A percentile compares a stretch with the other conserved stretches of the same genome.
Conservation (phyloP, 768 basidiomycete genomes). For the Suillus ampliporus region DNA sequence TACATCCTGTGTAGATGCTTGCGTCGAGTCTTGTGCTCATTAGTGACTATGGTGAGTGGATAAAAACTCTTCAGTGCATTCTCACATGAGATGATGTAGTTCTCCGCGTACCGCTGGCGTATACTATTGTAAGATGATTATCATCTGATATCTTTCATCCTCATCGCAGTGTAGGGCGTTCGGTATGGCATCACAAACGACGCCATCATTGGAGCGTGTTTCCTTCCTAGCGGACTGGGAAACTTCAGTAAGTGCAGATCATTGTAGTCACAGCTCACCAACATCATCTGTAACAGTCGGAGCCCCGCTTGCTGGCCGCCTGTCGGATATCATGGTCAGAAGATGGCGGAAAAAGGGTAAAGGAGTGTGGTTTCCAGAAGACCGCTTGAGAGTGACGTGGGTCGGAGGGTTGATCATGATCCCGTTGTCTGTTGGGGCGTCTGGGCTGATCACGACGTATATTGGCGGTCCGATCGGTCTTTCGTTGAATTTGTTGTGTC, state of each 20-base stretch:
- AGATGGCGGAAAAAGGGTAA: conserved; percentile 50
- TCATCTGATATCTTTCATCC: neutral
- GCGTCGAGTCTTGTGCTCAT: neutral
- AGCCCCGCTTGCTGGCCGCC: conserved; percentile 57
- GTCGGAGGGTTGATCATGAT: conserved; percentile 49
- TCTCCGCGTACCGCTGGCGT: conserved; percentile 60
- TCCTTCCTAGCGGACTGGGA: conserved; percentile 63
- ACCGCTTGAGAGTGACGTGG: conserved; percentile 57
- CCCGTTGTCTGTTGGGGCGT: conserved; percentile 53
- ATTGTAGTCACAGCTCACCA: neutral
- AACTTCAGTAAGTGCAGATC: conserved; percentile 53
- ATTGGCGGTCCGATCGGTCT: conserved; percentile 54
- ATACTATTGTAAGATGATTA: conserved; percentile 55
- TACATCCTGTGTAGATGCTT: neutral
- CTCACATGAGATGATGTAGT: conserved; percentile 33
- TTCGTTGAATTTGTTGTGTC: conserved; percentile 49
- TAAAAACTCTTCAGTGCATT: conserved; percentile 24
- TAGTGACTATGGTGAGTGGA: neutral
- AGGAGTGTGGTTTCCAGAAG: conserved; percentile 66
- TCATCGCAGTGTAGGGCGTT: conserved; percentile 45
- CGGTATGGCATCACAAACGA: conserved; percentile 61
- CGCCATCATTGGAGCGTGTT: conserved; percentile 62
- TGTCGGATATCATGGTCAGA: conserved; percentile 58
- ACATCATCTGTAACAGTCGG: conserved; percentile 47
- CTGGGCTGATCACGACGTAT: conserved; percentile 53